phyloP scores from a whole-genome alignment of 2,329 filamentous ascomycete species.

The Trichoderma arundinaceum region DNA sequence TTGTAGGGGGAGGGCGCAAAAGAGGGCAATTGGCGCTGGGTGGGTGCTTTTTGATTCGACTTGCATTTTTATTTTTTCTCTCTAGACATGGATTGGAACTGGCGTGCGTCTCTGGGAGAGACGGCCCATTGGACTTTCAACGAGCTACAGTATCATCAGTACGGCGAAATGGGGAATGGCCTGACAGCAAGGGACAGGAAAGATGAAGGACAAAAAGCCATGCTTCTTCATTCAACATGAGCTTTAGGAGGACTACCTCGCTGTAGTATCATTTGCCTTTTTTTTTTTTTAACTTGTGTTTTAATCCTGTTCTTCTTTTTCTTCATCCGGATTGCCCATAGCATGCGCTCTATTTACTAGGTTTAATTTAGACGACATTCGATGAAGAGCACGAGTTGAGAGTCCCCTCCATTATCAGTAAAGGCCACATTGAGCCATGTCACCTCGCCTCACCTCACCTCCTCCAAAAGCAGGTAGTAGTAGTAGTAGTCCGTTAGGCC shows the following conservation, averaged over 20 bases:
- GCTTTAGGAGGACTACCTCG: slow-evolving; percentile 33
- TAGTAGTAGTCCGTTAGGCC: too few relatives aligned
- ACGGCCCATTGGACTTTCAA: slow-evolving; percentile 17
- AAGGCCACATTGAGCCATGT: too few relatives aligned
- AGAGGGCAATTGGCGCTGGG: slow-evolving; percentile 16
- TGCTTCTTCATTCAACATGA: slow-evolving; percentile 46
- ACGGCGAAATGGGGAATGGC: slow-evolving; percentile 36
- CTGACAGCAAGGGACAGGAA: slow-evolving; percentile 11
- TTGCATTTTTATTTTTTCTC: slow-evolving; percentile 4
- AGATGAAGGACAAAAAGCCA: background rate
- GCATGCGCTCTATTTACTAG: slow-evolving; percentile 21
- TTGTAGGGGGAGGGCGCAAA: slow-evolving; percentile 3
- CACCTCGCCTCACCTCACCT: background rate
- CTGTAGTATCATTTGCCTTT: slow-evolving; percentile 4
- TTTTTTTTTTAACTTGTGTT: background rate
- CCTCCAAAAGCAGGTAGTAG: too few relatives aligned
- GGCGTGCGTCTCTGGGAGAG: slow-evolving; percentile 9
- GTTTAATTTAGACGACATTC: background rate
- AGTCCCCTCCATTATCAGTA: too few relatives aligned
- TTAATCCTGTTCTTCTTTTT: background rate
- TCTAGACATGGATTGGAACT: slow-evolving; percentile 16
- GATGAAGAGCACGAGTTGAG: too few relatives aligned
- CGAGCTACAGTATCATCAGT: slow-evolving; percentile 14
- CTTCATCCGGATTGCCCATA: slow-evolving; percentile 9
- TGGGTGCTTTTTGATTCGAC: slow-evolving; percentile 13